These are phyloP conservation scores for Heliocybe sulcata DNA, from an alignment of 1,284 basidiomycete species.

Conservation along the genomic window DNA sequence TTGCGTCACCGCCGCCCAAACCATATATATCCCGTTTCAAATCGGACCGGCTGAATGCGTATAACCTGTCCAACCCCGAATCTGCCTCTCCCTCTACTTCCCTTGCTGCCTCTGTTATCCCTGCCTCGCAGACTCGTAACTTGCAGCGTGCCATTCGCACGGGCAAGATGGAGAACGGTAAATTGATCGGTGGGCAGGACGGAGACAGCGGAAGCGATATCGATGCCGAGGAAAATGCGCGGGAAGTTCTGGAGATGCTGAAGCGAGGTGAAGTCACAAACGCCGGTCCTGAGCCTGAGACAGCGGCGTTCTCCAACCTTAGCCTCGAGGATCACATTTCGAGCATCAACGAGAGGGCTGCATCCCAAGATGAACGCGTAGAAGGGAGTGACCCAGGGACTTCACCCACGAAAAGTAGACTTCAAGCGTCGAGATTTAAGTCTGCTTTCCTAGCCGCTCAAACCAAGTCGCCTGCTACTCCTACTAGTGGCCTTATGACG, in stretches of 20 bases:
- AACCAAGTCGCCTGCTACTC: background rate
- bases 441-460: slow-evolving; percentile 14
- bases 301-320: slow-evolving; percentile 8
- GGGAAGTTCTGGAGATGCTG: slow-evolving; percentile 50
- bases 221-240: slow-evolving; percentile 33
- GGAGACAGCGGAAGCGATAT: slow-evolving; percentile 52
- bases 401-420: slow-evolving; percentile 11
- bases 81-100: slow-evolving; percentile 24
- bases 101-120: slow-evolving; percentile 39
- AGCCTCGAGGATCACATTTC: background rate
- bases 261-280: slow-evolving; percentile 53
- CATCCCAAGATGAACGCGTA: no score
- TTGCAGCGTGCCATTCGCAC: slow-evolving; percentile 50
- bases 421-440: slow-evolving; percentile 35
- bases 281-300: slow-evolving; percentile 33
- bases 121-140: slow-evolving; percentile 41
- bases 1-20: slow-evolving; percentile 30
- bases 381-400: background rate
- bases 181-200: slow-evolving; percentile 45
- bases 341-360: background rate
- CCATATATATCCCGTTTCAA: slow-evolving; percentile 56
- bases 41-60: slow-evolving; percentile 39
- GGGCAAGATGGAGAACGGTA: slow-evolving; percentile 52
- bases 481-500: slow-evolving; percentile 9
- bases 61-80: slow-evolving; percentile 19